Evolutionary conservation across 176 grass and related monocot genomes (phyloP), one percentile per base, ranked within the genome.

Genomic region (Oryza meridionalis): DNA sequence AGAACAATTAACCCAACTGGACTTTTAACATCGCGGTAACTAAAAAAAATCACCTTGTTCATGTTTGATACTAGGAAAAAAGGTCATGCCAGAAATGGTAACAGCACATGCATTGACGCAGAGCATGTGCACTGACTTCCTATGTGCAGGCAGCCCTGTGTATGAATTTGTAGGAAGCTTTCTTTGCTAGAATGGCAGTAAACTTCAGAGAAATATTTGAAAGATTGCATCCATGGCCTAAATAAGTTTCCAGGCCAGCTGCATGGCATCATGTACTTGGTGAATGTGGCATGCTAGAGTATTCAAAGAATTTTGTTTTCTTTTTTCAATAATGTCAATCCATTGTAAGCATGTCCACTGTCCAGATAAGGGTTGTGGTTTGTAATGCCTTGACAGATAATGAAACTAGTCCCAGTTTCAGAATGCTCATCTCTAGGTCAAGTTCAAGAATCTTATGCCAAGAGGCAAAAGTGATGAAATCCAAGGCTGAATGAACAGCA

Each of bases 341-440:
- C 53, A 62, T 82, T 37, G 44, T 63, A 7, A 63, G 50, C 17
- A 15, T 82, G 35, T 63, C 72, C 80, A 73, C 15, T 72, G 35
- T 63, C 72, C 80, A 82, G 27, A 37, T 80, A 69, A 46, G 61
- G 65, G 70, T 81, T 45, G 33, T 81, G 50, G n/a, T 81, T 72
- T 72, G 49, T 3, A 55, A 82, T 73, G 80, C 37, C 80, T 82
- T 82, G 51, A 14, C 37, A 63, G 67, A 81, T 81, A 40, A 45
- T 37, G 25, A 82, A 72, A 82, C 43, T 72, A 62, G 80, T 25
- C 35, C 66, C n/a, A 55, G 22, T 70, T 70, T 61, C 24, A 61
- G 13, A 40, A 70, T 45, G 37, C 61, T 73, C 80, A 32, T 73
- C 59, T 7, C 62, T 82, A 32, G 67, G 12, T 72, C 24, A 63